A percentile compares a stretch with the other conserved stretches of the same genome.
Conservation (phyloP, 176 grass and related monocot genomes). For the Carex kokanica region DNA sequence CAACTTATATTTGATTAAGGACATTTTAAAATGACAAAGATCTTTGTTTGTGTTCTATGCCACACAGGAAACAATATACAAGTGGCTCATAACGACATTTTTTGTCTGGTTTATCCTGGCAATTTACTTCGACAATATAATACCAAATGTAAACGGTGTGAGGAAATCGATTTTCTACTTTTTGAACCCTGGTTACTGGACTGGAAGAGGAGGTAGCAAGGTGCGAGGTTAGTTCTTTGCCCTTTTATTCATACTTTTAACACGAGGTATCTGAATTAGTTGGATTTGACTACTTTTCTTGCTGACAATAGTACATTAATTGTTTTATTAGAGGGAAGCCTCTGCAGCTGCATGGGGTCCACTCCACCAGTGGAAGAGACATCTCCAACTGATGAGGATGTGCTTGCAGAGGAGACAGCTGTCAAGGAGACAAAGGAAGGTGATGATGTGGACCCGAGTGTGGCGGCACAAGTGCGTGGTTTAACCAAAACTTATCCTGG, state of each 20-base stretch:
- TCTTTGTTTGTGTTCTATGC: not conserved
- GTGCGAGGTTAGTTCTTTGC: constrained; percentile 48
- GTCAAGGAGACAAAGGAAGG: constrained; percentile 54
- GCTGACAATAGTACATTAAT: constrained; percentile 16
- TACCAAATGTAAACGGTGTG: constrained; percentile 87
- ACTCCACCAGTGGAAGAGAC: constrained; percentile 58
- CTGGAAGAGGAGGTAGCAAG: constrained; percentile 74
- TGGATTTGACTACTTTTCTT: constrained; percentile 7
- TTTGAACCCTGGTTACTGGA: constrained; percentile 95
- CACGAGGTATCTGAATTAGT: not conserved
- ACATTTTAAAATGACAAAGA: constrained; percentile 25
- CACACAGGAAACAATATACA: constrained; percentile 80
- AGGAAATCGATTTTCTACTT: constrained; percentile 89
- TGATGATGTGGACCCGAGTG: constrained; percentile 52
- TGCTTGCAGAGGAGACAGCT: constrained; percentile 63
- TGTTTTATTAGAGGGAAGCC: constrained; percentile 61
- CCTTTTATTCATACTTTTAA: no score
- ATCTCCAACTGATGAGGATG: constrained; percentile 76
- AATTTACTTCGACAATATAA: constrained; percentile 92
- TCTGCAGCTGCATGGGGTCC: constrained; percentile 72
- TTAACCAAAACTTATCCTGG: constrained; percentile 81
- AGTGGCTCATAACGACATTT: constrained; percentile 93
- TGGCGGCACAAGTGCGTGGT: constrained; percentile 83
- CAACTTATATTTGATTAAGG: not conserved
- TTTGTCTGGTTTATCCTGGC: constrained; percentile 88